Conservation (phyloP, 306 rosid genomes). For the Dryas octopetala region DNA sequence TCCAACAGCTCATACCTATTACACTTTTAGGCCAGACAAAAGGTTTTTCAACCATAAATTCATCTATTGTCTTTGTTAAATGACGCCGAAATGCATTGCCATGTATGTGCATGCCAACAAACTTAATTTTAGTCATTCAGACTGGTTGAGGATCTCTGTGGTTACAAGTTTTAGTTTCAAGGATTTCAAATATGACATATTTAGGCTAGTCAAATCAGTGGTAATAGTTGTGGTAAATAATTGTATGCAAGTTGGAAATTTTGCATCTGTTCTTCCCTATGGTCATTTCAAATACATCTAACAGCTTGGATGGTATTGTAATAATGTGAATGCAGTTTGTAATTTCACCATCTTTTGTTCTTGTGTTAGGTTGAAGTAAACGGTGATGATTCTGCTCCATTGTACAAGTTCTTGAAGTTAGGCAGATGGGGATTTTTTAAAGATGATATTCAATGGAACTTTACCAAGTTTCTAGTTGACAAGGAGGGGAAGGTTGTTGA, state of each 20-base stretch:
- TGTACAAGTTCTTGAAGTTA: conserved; percentile 70
- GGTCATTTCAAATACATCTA: neutral
- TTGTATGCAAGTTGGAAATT: neutral
- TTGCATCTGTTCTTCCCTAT: neutral
- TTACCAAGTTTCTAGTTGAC: conserved; percentile 73
- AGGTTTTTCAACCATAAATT: neutral
- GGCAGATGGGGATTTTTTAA: conserved; percentile 80
- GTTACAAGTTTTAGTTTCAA: neutral
- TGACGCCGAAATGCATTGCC: neutral
- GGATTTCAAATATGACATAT: neutral
- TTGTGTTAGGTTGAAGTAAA: conserved; percentile 73
- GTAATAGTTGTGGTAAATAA: neutral
- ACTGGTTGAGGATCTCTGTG: neutral
- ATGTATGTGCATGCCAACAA: neutral
- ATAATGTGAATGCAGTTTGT: conserved; percentile 1
- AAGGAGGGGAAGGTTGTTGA: conserved; percentile 69
- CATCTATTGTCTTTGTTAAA: neutral
- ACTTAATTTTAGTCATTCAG: neutral
- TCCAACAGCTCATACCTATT: conserved; percentile 1
- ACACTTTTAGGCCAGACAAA: neutral
- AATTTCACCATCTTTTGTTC: neutral
- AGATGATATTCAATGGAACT: conserved; percentile 91
- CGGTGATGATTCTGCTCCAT: conserved; percentile 60
- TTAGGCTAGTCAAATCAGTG: neutral
- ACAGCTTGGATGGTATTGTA: neutral